Base-by-base conservation (phyloP, 106 monocot species). In the Acanthochlamys bracteata region DNA sequence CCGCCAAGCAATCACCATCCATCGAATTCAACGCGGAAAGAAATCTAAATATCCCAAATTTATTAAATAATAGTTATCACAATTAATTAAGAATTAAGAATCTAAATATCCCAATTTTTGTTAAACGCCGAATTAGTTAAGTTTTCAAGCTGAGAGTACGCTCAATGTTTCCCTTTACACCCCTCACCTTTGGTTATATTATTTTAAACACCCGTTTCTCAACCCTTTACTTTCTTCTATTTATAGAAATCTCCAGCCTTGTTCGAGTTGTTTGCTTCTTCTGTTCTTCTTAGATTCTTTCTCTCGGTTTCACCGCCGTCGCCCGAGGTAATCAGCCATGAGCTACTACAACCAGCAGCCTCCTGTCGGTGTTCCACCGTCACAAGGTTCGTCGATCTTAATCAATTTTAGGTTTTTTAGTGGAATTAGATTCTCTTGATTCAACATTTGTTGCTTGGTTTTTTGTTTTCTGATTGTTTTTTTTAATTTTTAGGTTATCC, bases 261-360 rank as follows among this genome's bases (percentile, higher is more conserved):
- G 1, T 49, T 49, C 10, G 12, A 49, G 17, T 14, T 17, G 17
- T 49, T 49, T 17, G 10, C 12, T 49, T 17, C 17, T 49, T 49
- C 2, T 49, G 7, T 45, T 45, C 13, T 45, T 45, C 9, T 49
- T 49, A 10, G 17, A 49, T 49, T 49, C 12, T 49, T 49, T 49
- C 12, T 49, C 15, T 49, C 49, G 17, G 15, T 17, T 4, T 49
- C 49, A 17, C 49, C 49, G 17, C 10, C 49, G 49, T 17, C 49
- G 49, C 49, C 49, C 6, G 15, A 12, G 49, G 4, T 14, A 49
- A 12, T 4, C 9, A 49, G 49, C 49, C 12, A 89, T 89, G 89
- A 89, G 84, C 27, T 89, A 89, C 73, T 89, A 89, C 76, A 76
- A 82, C 61, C 84, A 84, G 75, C 81, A 75, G 23, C 82, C 76